A percentile compares a stretch with the other conserved stretches of the same genome.
Evolutionary conservation across 208 protist genomes (phyloP).

Genomic region (Acanthamoeba royreba): DNA sequence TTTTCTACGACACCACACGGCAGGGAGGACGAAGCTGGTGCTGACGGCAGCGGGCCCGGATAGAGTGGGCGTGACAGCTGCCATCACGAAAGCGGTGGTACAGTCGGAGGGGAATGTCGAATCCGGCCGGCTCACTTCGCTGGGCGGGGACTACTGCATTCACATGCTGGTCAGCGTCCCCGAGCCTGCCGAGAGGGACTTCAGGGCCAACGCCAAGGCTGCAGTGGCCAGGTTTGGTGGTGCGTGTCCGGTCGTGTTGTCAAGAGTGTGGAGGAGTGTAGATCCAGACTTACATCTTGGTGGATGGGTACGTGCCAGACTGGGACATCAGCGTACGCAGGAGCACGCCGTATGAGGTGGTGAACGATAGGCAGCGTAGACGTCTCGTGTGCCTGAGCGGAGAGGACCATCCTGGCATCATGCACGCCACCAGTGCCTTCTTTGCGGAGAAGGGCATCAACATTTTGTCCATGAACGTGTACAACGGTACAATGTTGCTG

Average conservation of each 20-base stretch:
- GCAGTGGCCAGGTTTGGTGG: background rate
- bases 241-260: no score
- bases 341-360: background rate
- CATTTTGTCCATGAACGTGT: constrained; percentile 15
- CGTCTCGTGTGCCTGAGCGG: background rate
- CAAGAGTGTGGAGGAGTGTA: no score
- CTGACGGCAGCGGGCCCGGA: background rate
- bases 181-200: background rate
- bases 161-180: constrained; percentile 24
- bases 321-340: background rate
- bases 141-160: constrained; percentile 31
- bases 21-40: background rate
- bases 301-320: no score
- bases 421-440: background rate
- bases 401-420: constrained; percentile 18
- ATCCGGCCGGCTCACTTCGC: background rate
- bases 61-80: background rate
- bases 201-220: background rate
- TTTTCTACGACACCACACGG: no score
- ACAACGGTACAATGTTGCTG: background rate
- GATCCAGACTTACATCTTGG: no score
- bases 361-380: background rate
- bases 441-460: constrained; percentile 9
- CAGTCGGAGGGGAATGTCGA: background rate
- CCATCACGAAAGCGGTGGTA: background rate